Conservation (phyloP, 768 basidiomycete species). For the Pleurotus eryngii region DNA sequence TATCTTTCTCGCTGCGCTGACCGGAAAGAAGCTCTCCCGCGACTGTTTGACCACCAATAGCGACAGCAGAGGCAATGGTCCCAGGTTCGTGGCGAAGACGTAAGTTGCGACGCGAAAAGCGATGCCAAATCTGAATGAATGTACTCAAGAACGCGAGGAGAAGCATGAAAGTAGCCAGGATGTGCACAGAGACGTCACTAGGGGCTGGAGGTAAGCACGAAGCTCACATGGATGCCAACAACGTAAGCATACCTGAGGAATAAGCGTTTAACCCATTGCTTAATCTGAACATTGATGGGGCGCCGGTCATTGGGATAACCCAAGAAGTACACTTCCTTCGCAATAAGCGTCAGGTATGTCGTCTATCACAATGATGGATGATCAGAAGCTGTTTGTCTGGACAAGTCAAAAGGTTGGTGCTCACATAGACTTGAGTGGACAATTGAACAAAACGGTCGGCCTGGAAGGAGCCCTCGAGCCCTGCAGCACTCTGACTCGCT, state of each 20-base stretch:
- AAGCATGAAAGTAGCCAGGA: slow-evolving; percentile 39
- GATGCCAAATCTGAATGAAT: slow-evolving; percentile 46
- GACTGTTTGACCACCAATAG: slow-evolving; percentile 49
- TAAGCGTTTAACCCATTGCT: slow-evolving; percentile 42
- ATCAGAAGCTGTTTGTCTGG: background rate
- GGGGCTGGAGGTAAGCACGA: slow-evolving; percentile 20
- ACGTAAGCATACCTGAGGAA: slow-evolving; percentile 41
- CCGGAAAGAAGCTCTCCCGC: slow-evolving; percentile 43
- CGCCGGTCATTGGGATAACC: slow-evolving; percentile 19
- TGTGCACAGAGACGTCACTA: slow-evolving; percentile 35
- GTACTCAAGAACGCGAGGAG: slow-evolving; percentile 40
- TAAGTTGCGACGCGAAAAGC: slow-evolving; percentile 39
- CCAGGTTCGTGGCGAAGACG: slow-evolving; percentile 46
- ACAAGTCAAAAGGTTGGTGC: slow-evolving; percentile 15
- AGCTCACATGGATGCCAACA: background rate
- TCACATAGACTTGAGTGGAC: slow-evolving; percentile 46
- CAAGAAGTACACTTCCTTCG: slow-evolving; percentile 50
- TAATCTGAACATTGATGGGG: slow-evolving; percentile 36
- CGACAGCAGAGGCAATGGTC: slow-evolving; percentile 55
- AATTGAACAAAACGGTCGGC: slow-evolving; percentile 33
- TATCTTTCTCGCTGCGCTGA: slow-evolving; percentile 35
- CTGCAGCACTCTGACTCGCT: slow-evolving; percentile 34
- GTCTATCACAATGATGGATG: slow-evolving; percentile 21
- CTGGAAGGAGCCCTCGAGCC: slow-evolving; percentile 35
- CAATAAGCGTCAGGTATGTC: slow-evolving; percentile 48